Evolutionary conservation across 192 early-diverging fungal genomes (phyloP).

Genomic region (Coemansia furcata): DNA sequence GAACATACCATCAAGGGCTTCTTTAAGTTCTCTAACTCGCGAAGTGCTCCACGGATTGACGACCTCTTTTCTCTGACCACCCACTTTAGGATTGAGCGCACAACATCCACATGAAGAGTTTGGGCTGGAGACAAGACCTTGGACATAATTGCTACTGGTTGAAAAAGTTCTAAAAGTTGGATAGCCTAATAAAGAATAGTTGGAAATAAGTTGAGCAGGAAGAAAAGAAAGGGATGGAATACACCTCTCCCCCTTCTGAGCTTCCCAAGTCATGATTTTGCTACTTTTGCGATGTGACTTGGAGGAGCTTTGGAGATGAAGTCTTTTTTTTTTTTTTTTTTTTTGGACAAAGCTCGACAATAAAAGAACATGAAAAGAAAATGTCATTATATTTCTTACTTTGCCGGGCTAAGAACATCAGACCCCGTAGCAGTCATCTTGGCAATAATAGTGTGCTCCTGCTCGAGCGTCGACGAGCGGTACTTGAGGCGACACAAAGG

Average conservation of each 20-base stretch:
- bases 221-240: neutral
- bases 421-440: constrained; percentile 10
- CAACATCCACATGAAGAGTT: neutral
- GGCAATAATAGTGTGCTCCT: constrained; percentile 58
- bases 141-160: neutral
- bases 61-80: neutral
- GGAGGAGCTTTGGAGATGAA: too few species aligned
- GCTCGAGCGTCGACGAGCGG: constrained; percentile 80
- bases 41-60: neutral
- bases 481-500: constrained; percentile 82
- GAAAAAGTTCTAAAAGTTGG: neutral
- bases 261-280: too few species aligned
- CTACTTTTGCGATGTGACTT: too few species aligned
- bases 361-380: constrained; percentile 8
- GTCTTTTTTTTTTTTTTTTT: too few species aligned
- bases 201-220: neutral
- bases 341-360: constrained; percentile 13
- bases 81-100: neutral
- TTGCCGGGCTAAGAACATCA: neutral
- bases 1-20: neutral
- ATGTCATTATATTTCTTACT: neutral
- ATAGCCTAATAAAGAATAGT: neutral
- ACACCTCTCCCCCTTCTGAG: neutral
- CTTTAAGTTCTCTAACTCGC: neutral
- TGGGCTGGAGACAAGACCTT: neutral